Percentiles rank a stretch among this genome's conserved stretches.
These are phyloP conservation scores for Sugiyamaella chiloensis DNA, from an alignment of 805 yeast genomes.

Conservation along the genomic window DNA sequence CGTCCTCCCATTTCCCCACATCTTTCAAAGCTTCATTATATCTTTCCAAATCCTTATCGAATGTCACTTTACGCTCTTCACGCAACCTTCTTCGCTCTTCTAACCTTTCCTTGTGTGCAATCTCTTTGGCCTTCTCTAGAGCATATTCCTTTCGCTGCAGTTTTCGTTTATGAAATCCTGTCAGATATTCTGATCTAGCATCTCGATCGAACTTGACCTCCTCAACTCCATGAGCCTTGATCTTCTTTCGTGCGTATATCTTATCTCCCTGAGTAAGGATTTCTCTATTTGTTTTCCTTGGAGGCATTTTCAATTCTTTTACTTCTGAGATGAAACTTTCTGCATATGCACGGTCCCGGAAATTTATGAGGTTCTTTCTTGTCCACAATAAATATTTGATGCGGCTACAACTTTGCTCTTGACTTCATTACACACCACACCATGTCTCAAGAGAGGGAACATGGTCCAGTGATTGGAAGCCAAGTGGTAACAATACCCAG, in stretches of 20 bases:
- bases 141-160: conserved; percentile 86
- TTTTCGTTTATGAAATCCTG: conserved; percentile 95
- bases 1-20: conserved; percentile 26
- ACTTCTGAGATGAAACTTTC: too few species aligned
- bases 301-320: conserved; percentile 17
- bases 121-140: conserved; percentile 68
- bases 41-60: conserved; percentile 60
- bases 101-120: conserved; percentile 64
- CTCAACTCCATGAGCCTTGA: conserved; percentile 58
- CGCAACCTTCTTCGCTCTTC: conserved; percentile 72
- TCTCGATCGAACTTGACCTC: conserved; percentile 83
- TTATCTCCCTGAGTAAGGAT: conserved; percentile 80
- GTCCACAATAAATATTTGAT: neutral
- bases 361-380: neutral
- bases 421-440: neutral
- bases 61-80: conserved; percentile 64
- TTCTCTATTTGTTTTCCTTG: conserved; percentile 56
- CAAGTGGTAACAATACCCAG: neutral
- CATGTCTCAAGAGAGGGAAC: conserved; percentile 2
- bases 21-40: conserved; percentile 48
- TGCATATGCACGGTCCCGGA: too few species aligned
- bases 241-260: conserved; percentile 67
- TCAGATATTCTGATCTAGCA: conserved; percentile 76
- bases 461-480: neutral
- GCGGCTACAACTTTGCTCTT: neutral